Evolutionary conservation across 2,329 filamentous ascomycete species (phyloP).

Genomic region (Fusarium anguioides): DNA sequence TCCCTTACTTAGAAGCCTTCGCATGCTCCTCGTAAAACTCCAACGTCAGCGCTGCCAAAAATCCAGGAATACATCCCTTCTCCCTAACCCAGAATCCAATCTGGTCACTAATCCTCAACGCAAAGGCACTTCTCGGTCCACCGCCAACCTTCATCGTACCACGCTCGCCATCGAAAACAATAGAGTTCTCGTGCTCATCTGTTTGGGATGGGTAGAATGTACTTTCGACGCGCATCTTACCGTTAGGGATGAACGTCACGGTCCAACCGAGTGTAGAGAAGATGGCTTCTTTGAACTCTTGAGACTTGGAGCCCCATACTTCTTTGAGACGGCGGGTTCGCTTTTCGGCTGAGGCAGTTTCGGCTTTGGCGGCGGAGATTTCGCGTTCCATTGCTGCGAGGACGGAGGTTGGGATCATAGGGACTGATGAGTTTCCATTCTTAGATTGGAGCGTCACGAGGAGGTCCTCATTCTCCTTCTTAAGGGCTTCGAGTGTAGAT

Average conservation of each 20-base stretch:
- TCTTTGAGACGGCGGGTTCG: slow-evolving; percentile 87
- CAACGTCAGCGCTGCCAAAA: slow-evolving; percentile 88
- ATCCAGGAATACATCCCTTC: slow-evolving; percentile 91
- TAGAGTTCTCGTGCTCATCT: slow-evolving; percentile 77
- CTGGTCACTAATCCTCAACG: slow-evolving; percentile 82
- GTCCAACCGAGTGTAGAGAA: slow-evolving; percentile 94
- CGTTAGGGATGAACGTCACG: slow-evolving; percentile 95
- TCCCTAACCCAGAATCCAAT: slow-evolving; percentile 97
- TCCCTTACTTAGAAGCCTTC: slow-evolving; percentile 34
- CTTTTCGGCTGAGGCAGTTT: slow-evolving; percentile 81
- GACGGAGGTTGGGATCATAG: slow-evolving; percentile 79
- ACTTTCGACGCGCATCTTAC: slow-evolving; percentile 90
- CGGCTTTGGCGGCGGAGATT: slow-evolving; percentile 75
- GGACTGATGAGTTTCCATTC: slow-evolving; percentile 56
- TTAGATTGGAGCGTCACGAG: slow-evolving; percentile 73
- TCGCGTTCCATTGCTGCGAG: slow-evolving; percentile 81
- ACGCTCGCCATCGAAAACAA: slow-evolving; percentile 90
- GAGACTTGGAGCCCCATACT: slow-evolving; percentile 90
- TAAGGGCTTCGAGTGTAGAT: slow-evolving; percentile 79
- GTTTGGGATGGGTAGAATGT: slow-evolving; percentile 79
- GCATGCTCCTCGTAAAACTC: slow-evolving; percentile 86
- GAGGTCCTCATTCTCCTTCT: slow-evolving; percentile 85
- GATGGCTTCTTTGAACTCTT: slow-evolving; percentile 95
- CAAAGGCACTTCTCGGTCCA: slow-evolving; percentile 87
- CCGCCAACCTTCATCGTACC: slow-evolving; percentile 99